Base-by-base conservation (phyloP, 192 early-diverging fungal species). In the Allomyces javanicus region DNA sequence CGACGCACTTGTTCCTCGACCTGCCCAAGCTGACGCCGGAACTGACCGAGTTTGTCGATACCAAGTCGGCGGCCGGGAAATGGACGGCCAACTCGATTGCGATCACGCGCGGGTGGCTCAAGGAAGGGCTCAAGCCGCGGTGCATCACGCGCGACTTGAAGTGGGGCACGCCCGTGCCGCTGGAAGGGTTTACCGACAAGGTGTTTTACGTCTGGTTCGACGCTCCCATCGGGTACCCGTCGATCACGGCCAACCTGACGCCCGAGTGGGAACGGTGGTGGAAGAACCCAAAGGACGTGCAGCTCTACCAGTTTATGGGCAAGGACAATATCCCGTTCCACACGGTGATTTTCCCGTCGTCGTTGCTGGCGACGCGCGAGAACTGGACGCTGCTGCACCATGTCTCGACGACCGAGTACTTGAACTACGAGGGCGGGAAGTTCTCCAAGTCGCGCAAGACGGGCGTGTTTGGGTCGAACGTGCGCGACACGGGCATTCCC, bases 131-230 rank as follows among this genome's bases (percentile, higher is more conserved):
- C 61, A 83, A 77, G 68, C 85, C 89, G 61, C 86, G 94, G 64
- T 94, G 93, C 75, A 99, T 99, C 69, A 99, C 94, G 45, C 88
- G 96, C 64, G 96, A 99, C 69, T 76, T 99, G 71, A 97, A 96
- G 72, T 99, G 96, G 96, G 96, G 96, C 43, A 90, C 90, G 44
- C 85, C 87, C 27, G 94, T 99, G 12, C 96, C 96, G 19, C 77
- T 88, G 25, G 73, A 76, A 11, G 90, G 87, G 21, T 92, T 80
- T 65, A 84, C 91, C 67, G 76, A 83, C 62, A 97, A 97, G 79
- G 94, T 97, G 22, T 97, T 99, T 63, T 99, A 99, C 74, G 96
- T 99, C 44, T 99, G 96, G 96, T 97, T 94, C 67, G 96, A 99
- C 70, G 96, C 96, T 25, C 89, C 88, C 65, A 93, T 99, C 67